Evolutionary conservation across 2,329 filamentous ascomycete genomes (phyloP).

Genomic region (Myrmaecium sp.): DNA sequence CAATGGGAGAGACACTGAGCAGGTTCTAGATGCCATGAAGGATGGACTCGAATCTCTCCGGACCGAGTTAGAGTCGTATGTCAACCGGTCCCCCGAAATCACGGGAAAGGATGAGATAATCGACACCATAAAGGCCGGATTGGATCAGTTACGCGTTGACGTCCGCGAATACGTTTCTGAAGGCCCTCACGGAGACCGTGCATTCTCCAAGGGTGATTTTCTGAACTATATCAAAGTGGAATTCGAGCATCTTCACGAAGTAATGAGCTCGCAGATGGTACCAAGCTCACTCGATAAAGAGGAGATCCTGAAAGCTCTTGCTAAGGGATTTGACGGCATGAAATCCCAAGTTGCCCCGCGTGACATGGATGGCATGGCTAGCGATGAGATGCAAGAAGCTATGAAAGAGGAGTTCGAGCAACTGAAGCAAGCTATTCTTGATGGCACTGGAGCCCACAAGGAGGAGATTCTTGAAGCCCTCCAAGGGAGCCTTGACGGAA

Average conservation of each 20-base stretch:
- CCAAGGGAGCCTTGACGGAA: conserved; percentile 32
- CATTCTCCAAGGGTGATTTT: conserved; percentile 26
- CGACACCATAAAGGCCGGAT: conserved; percentile 45
- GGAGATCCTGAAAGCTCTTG: conserved; percentile 22
- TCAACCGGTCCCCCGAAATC: conserved; percentile 53
- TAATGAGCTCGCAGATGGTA: conserved; percentile 33
- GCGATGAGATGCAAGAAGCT: conserved; percentile 42
- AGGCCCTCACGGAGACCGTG: conserved; percentile 25
- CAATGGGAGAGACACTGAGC: conserved; percentile 68
- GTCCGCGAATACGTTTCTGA: conserved; percentile 35
- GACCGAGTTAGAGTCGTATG: conserved; percentile 63
- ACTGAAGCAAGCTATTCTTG: conserved; percentile 59
- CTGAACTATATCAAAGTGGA: conserved; percentile 36
- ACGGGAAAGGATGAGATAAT: conserved; percentile 64
- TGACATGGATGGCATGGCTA: conserved; percentile 18
- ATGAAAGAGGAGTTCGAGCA: conserved; percentile 72
- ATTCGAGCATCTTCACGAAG: conserved; percentile 43
- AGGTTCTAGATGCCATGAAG: conserved; percentile 73
- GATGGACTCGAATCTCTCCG: conserved; percentile 73
- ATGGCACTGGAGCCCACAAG: conserved; percentile 37
- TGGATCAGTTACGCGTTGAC: conserved; percentile 47
- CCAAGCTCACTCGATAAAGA: conserved; percentile 15
- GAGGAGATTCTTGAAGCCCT: conserved; percentile 46
- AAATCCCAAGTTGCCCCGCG: conserved; percentile 22
- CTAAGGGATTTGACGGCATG: conserved; percentile 23